These are phyloP conservation scores for Dothideomycetes sp. DNA, from an alignment of 2,329 filamentous ascomycete species.

Conservation along the genomic window DNA sequence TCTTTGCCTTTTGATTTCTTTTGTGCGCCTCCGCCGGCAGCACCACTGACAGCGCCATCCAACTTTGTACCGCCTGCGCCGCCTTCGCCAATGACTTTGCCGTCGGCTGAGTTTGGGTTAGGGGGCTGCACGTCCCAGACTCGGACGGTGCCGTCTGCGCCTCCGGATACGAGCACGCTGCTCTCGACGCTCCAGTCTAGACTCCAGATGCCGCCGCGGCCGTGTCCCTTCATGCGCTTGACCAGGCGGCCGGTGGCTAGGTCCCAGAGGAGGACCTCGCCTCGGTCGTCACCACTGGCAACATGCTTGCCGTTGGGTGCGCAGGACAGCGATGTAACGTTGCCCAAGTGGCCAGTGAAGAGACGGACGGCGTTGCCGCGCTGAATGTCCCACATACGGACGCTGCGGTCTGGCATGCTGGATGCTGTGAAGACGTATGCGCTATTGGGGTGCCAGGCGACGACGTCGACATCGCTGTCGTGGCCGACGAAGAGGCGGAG, in stretches of 20 bases:
- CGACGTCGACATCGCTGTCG: slow-evolving; percentile 79
- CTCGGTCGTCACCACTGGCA: slow-evolving; percentile 80
- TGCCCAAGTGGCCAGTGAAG: slow-evolving; percentile 83
- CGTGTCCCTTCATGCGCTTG: slow-evolving; percentile 90
- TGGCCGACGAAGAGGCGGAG: slow-evolving; percentile 84
- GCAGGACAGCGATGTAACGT: slow-evolving; percentile 75
- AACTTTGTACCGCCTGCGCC: slow-evolving; percentile 34
- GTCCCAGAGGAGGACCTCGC: slow-evolving; percentile 92
- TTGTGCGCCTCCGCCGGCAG: slow-evolving; percentile 30
- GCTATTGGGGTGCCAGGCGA: slow-evolving; percentile 93
- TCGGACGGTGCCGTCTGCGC: slow-evolving; percentile 83
- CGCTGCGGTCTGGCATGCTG: slow-evolving; percentile 65
- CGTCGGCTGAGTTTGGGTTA: slow-evolving; percentile 24
- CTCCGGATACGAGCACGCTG: slow-evolving; percentile 77
- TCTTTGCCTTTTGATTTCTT: slow-evolving; percentile 66
- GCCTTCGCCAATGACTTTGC: slow-evolving; percentile 39
- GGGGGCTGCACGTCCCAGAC: slow-evolving; percentile 79
- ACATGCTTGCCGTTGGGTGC: slow-evolving; percentile 79
- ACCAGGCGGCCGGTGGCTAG: slow-evolving; percentile 73
- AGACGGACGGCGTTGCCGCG: slow-evolving; percentile 81
- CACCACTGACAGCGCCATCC: slow-evolving; percentile 36
- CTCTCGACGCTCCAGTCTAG: slow-evolving; percentile 91
- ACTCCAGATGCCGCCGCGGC: slow-evolving; percentile 86
- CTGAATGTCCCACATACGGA: slow-evolving; percentile 93
- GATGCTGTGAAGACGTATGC: slow-evolving; percentile 89